Evolutionary conservation across 140 eudicot species (phyloP), one percentile per base, ranked within the genome.

Genomic region (Erigeron philadelphicus): DNA sequence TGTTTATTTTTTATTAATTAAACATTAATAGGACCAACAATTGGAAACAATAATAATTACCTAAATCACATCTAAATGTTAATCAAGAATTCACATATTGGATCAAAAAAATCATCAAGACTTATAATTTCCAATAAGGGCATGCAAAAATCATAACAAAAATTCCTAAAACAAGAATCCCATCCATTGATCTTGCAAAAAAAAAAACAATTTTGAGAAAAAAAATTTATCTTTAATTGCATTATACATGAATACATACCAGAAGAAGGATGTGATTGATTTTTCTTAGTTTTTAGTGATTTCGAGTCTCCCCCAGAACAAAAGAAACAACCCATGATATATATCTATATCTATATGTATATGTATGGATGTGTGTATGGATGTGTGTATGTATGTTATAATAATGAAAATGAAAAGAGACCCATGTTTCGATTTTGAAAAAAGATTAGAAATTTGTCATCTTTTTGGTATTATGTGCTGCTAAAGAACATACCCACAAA

Each of bases 241-340:
- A 31, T 31, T 31, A 31, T 31, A 31, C 38, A 31, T 31, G 4
- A 1, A 31, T 31, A 16, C 72, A 13, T 21, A 67, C 72, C 72
- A 25, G 61, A 23, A 47, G 72, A 67, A n/a, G 72, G 45, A 25
- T 67, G 13, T 25, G 60, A 23, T 67, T 67, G 60, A 16, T 21
- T 48, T 67, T 40, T 67, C 9, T 48, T 48, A 25, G 6, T 23
- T 48, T 67, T 25, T 25, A 46, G 59, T 47, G 72, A 67, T 8
- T 47, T 35, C 12, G 43, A 21, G 8, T 67, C 61, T 67, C 45
- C 60, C 6, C 40, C 58, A 4, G 70, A 65, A 60, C 71, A 46
- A 11, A 66, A 66, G 71, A 66, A 66, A 66, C 71, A 66, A 48
- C 71, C 71, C 71, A 66, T 66, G 13, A 19, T 67, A 53, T 64